Conservation (phyloP, 225 moss, liverwort and hornwort species). For the Bryoerythrophyllum caledonicum region DNA sequence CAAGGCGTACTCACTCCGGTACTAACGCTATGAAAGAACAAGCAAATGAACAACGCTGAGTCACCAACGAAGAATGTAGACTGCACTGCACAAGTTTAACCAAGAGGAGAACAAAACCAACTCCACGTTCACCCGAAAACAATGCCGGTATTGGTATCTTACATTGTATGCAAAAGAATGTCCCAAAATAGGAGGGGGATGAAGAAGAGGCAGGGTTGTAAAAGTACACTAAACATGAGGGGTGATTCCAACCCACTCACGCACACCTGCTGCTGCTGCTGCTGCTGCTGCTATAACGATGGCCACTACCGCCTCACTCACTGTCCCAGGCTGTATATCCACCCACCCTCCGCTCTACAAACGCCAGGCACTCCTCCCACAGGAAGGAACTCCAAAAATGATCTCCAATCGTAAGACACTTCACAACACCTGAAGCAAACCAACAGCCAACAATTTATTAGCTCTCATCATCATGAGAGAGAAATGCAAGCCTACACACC, state of each 20-base stretch:
- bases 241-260: slow-evolving; percentile 26
- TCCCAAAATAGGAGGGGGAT: slow-evolving; percentile 18
- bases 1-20: no score
- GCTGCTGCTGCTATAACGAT: not conserved
- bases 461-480: not conserved
- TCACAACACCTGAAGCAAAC: slow-evolving; percentile 9
- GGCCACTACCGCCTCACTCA: not conserved
- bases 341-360: slow-evolving; percentile 18
- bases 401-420: not conserved
- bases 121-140: not conserved
- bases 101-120: not conserved
- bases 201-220: no score
- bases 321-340: slow-evolving; percentile 2
- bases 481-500: no score
- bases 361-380: slow-evolving; percentile 13
- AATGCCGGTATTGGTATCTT: slow-evolving; percentile 29
- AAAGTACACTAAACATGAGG: slow-evolving; percentile 27
- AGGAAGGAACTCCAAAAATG: slow-evolving; percentile 15
- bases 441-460: not conserved
- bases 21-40: no score
- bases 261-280: not conserved
- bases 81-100: not conserved
- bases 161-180: slow-evolving; percentile 40
- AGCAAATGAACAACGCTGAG: not conserved
- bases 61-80: not conserved